Conservation (phyloP, 2,329 filamentous ascomycete species). For the Tolypocladium capitatum region DNA sequence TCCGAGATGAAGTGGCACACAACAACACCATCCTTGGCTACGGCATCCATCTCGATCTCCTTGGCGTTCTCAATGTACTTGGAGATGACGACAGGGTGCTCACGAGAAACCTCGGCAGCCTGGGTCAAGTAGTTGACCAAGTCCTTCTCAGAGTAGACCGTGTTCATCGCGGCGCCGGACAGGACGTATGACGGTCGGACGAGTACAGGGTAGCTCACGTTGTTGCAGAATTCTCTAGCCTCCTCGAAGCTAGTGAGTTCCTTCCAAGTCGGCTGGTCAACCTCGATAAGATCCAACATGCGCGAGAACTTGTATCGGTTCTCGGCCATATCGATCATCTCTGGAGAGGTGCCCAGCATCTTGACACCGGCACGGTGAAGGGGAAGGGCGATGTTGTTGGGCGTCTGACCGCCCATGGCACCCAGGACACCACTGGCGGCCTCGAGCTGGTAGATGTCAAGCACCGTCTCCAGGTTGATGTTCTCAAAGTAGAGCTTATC, state of each 20-base stretch:
- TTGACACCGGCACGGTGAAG: conserved; percentile 82
- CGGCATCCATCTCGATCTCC: conserved; percentile 99
- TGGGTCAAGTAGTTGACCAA: conserved; percentile 79
- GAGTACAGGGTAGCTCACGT: conserved; percentile 83
- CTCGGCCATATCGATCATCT: conserved; percentile 97
- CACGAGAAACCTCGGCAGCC: conserved; percentile 82
- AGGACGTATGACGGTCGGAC: conserved; percentile 94
- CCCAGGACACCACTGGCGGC: conserved; percentile 72
- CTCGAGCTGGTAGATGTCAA: conserved; percentile 90
- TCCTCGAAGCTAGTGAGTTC: conserved; percentile 92
- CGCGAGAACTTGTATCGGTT: conserved; percentile 98
- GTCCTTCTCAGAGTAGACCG: conserved; percentile 91
- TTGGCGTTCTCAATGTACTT: conserved; percentile 99
- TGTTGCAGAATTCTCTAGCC: conserved; percentile 73
- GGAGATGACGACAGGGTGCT: conserved; percentile 95
- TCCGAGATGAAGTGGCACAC: conserved; percentile 96
- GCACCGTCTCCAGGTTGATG: conserved; percentile 76
- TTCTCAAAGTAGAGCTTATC: conserved; percentile 95
- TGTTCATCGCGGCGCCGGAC: conserved; percentile 98
- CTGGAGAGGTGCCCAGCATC: conserved; percentile 86
- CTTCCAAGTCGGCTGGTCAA: conserved; percentile 97
- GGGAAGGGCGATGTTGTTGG: conserved; percentile 92
- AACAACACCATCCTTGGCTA: conserved; percentile 78
- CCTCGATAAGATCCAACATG: conserved; percentile 87
- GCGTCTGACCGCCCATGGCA: conserved; percentile 93